Base-by-base conservation (phyloP, 139 green algal genomes). In the Dunaliella sp. region DNA sequence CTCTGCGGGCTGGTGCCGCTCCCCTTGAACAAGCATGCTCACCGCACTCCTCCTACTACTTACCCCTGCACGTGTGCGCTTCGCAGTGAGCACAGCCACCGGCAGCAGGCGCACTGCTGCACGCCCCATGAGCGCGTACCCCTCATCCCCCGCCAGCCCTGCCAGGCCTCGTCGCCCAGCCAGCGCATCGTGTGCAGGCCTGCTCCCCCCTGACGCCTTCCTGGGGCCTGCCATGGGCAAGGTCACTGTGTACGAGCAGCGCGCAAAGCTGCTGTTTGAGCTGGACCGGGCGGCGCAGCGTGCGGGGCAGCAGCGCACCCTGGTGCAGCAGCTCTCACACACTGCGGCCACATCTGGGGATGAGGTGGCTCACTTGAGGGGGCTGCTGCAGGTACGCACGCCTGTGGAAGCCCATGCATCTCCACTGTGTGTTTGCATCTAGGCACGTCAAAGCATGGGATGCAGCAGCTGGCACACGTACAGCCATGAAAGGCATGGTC, bases 231-330 rank as follows among this genome's bases (percentile, higher is more conserved):
- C 87, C 81, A 22, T 24, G 3, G 89, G 83, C 80, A 89, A 91
- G 83, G 73, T 90, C 38, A 94, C 90, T 16, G 91, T 93, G 83
- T 92, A 93, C 84, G 92, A 93, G 81, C 91, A 95, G 88, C 92
- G 92, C 24, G 83, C 90, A 3, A 89, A 89, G 87, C 85, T 96
- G 80, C 34, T 95, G 81, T 91, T 91, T 74, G 91, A 95, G 77
- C 86, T 96, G 83, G 86, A 92, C 59, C 88, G 89, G 33, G 93
- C 94, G 0, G 80, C 83, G 36, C 80, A 83, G 31, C 86, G 88
- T 57, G 86, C 86, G 1, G 80, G 84, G 38, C 88, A 91, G 84
- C 88, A 90, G 75, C 83, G 84, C 16, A 77, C 81, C 33, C 81
- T 85, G 59, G 87, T 59, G 22, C 77, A 90, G 38, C 85, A 93